These are phyloP conservation scores for Medicago arabica DNA, from an alignment of 306 rosid species.

Conservation along the genomic window DNA sequence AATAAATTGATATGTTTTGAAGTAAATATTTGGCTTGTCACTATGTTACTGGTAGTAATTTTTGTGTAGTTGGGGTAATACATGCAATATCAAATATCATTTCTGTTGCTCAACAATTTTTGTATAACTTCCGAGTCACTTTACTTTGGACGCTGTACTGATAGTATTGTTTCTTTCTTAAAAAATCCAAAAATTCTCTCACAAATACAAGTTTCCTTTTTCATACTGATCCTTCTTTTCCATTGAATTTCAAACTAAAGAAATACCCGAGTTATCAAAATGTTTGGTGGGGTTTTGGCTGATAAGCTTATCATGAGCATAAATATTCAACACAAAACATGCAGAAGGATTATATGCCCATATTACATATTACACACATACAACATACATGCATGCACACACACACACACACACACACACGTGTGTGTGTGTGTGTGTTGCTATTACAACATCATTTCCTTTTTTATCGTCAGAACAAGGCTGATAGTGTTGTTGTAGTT, in stretches of 20 bases:
- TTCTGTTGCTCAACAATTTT: slow-evolving; percentile 3
- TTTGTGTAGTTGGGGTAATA: slow-evolving; percentile 18
- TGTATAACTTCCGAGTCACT: background rate
- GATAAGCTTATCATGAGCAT: slow-evolving; percentile 4
- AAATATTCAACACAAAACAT: slow-evolving; percentile 4
- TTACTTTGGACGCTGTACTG: slow-evolving; percentile 19
- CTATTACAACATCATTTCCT: background rate
- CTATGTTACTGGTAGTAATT: background rate
- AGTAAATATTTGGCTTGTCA: slow-evolving; percentile 34
- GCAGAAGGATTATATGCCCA: background rate
- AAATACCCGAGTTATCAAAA: slow-evolving; percentile 20
- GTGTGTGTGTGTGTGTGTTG: too few relatives aligned
- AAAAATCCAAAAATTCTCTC: slow-evolving; percentile 2
- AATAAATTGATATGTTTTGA: slow-evolving; percentile 21
- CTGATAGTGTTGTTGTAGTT: background rate
- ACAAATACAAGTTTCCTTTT: slow-evolving; percentile 11
- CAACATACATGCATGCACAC: too few relatives aligned
- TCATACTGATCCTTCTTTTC: slow-evolving; percentile 14
- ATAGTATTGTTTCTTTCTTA: slow-evolving; percentile 29
- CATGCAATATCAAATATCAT: slow-evolving; percentile 16
- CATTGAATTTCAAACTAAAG: slow-evolving; percentile 30
- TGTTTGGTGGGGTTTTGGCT: slow-evolving; percentile 2
- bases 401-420: background rate
- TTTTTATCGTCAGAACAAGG: slow-evolving; percentile 5
- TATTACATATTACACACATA: slow-evolving; percentile 4